Conservation (phyloP, 2,329 filamentous ascomycete genomes). For the Claviceps maximensis region DNA sequence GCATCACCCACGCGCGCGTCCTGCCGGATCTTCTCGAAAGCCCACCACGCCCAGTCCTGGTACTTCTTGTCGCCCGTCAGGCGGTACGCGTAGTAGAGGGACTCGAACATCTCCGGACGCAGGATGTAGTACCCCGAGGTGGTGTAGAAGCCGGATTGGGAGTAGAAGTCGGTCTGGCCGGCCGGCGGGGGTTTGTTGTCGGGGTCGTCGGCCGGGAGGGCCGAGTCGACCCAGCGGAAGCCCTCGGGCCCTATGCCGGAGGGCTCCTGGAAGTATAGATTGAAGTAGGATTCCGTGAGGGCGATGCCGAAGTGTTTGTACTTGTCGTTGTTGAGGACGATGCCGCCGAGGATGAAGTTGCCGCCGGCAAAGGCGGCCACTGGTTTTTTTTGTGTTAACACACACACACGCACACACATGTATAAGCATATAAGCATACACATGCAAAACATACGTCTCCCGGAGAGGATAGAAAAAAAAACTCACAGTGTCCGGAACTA, state of each 20-base stretch:
- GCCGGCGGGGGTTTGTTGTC: slow-evolving; percentile 30
- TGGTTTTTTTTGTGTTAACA: slow-evolving; percentile 11
- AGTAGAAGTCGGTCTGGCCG: slow-evolving; percentile 45
- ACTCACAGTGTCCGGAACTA: slow-evolving; percentile 36
- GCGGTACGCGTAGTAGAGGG: slow-evolving; percentile 76
- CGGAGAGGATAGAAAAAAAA: background rate
- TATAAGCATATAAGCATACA: slow-evolving; percentile 21
- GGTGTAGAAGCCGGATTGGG: slow-evolving; percentile 60
- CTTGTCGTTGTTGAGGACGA: slow-evolving; percentile 48
- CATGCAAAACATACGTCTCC: background rate
- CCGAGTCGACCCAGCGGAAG: slow-evolving; percentile 47
- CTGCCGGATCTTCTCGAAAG: slow-evolving; percentile 53
- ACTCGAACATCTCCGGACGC: slow-evolving; percentile 71
- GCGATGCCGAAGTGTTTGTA: slow-evolving; percentile 64
- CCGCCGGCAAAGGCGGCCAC: slow-evolving; percentile 76
- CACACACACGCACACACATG: background rate
- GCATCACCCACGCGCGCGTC: slow-evolving; percentile 52
- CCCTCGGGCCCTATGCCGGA: slow-evolving; percentile 67
- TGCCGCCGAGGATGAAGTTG: slow-evolving; percentile 71
- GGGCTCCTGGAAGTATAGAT: slow-evolving; percentile 54
- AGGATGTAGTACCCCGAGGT: slow-evolving; percentile 48
- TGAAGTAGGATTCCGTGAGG: slow-evolving; percentile 59
- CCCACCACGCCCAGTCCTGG: slow-evolving; percentile 75
- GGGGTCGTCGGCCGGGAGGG: slow-evolving; percentile 18
- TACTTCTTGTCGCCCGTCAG: slow-evolving; percentile 63